Evolutionary conservation across 192 early-diverging fungal genomes (phyloP), one percentile per base, ranked within the genome.

Genomic region (Coemansia sp.): DNA sequence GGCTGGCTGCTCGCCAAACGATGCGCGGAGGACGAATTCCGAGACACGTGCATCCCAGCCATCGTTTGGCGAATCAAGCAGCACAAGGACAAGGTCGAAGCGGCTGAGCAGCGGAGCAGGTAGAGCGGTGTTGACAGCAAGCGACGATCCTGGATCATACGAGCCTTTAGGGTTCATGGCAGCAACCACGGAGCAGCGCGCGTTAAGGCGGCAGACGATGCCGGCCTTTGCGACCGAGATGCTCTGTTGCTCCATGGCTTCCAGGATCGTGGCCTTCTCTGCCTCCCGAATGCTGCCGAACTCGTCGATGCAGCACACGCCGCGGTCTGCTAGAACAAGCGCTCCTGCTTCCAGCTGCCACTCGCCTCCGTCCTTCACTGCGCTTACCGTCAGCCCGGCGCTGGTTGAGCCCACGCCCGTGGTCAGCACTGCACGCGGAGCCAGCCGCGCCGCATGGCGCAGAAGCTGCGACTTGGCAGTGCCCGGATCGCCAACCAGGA

Each of bases 61-160:
- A 83, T 30, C 52, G 95, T 95, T 72, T 96, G 97, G 43, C 55
- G 85, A 84, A 79, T 99, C 97, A 61, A 92, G 88, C 28, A 99
- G 93, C 7, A 99, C 97, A 71, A 94, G 95, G 1, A 99, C 85
- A 1, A 96, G 86, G 80, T 99, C 97, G 63, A 99, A 99, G 73
- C 97, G 94, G 23, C 95, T 97, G 68, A 99, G 72, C 66, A 99
- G 96, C 12, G 97, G 97, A 65, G 97, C 95, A 0, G 97, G 97
- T 59, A 99, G 81, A 74, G 97, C 95, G 15, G 97, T 95, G 68
- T 99, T 99, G 72, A 94, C 89, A 23, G 93, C 93, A 61, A 99
- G 95, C 2, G 95, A 90, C 18, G 96, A 85, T 29, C 90, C 88
- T 10, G 92, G 83, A 61, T 91, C 91, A 77, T 94, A 94, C 35